Base-by-base conservation (phyloP, 163 green algal genomes). In the Chlamydomonas reinhardtii region DNA sequence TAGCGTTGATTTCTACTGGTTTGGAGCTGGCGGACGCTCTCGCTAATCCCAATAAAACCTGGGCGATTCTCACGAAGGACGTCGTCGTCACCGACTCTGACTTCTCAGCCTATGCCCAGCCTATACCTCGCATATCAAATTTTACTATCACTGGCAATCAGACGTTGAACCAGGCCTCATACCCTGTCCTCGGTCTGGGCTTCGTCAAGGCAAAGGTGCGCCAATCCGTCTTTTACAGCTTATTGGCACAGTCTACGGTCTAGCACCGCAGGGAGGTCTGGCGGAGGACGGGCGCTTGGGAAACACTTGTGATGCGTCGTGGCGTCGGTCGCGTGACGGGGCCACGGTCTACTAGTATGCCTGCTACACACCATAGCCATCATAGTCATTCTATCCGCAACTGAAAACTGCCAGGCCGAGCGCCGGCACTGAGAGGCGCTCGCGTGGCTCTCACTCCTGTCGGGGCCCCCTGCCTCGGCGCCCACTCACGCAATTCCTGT, bases 171-270 rank as follows among this genome's bases (percentile, higher is more conserved):
- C 11, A 35, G 9, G 48, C 32, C 6, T 72, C 32, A 0, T 82
- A 61, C 56, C 74, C 74, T 11, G 56, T 82, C 17, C 64, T 84
- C 27, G 76, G 69, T 19, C 76, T 84, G 8, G 65, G 65, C 27
- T 84, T 84, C 34, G 76, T 84, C 2, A 74, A 66, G 76, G 43
- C 39, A 29, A 84, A 84, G 76, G 76, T 84, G 64, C 5, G 37
- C 9, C 31, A 0, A 16, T 2, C 24, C 2, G 20, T 4, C n/a
- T 20, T 22, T 22, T 22, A 43, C 11, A 22, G 9, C 65, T 72
- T 5, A 20, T 20, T 20, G 64, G 16, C 14, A 71, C 27, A 24
- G 25, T 5, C 3, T 71, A 24, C 11, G 24, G 27, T 71, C 2
- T 5, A 12, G 16, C 16, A 48, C 32, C 31, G 31, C 17, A 3